Conservation (phyloP, 257 asterid genomes). For the Perilla frutescens region DNA sequence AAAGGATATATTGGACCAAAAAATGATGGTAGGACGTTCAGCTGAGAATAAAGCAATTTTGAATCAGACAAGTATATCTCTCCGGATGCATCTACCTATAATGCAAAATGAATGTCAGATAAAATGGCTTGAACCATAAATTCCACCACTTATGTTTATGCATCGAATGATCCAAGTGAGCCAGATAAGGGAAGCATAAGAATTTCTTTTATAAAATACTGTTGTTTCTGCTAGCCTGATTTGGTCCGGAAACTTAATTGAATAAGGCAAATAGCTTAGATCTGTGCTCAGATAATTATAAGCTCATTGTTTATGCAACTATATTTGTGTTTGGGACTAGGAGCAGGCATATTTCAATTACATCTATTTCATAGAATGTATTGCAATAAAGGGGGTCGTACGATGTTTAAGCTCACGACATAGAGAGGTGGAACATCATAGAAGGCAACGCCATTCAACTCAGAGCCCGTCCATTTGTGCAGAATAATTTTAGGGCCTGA, state of each 20-base stretch:
- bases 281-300: not conserved
- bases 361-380: slow-evolving; percentile 20
- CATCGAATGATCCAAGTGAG: not conserved
- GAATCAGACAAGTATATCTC: not conserved
- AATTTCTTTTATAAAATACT: not conserved
- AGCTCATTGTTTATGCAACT: slow-evolving; percentile 12
- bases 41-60: slow-evolving; percentile 17
- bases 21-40: not conserved
- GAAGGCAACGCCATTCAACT: slow-evolving; percentile 88
- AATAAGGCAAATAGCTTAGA: slow-evolving; percentile 22
- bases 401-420: slow-evolving; percentile 97
- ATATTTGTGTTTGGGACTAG: not conserved
- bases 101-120: slow-evolving; percentile 1
- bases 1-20: not conserved
- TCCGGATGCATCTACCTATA: not conserved
- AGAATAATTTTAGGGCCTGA: slow-evolving; percentile 94
- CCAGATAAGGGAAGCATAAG: not conserved
- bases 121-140: slow-evolving; percentile 7
- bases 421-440: slow-evolving; percentile 93
- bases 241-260: not conserved
- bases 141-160: not conserved
- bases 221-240: not conserved
- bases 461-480: slow-evolving; percentile 98
- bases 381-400: slow-evolving; percentile 45
- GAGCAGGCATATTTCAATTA: not conserved